Evolutionary conservation across 768 basidiomycete genomes (phyloP), one percentile per base, ranked within the genome.

Genomic region (Boletus barrowsii): DNA sequence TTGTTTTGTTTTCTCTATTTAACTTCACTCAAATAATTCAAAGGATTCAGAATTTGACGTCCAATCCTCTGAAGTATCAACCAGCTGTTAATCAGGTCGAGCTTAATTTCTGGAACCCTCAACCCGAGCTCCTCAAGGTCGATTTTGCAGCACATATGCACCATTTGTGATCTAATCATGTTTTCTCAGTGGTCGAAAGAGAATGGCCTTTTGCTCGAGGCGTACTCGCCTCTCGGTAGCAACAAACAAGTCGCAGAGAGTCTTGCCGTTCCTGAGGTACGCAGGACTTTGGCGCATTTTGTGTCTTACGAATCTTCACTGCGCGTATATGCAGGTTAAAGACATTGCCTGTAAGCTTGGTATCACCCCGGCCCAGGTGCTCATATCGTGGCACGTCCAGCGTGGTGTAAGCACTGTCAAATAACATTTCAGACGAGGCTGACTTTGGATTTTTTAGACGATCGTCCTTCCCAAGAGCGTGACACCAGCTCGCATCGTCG

Each of bases 1-100:
- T 53, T 42, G 47, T 7, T 40, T 26, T 4, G 33, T 43, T 45
- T 36, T 10, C 4, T 20, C 29, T 29, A 9, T 29, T 11, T 20
- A 1, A 26, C 7, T 2, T 45, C 11, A 37, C 5, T 36, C 13
- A 14, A 35, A 2, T 47, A 10, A 37, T 18, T 35, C 10, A 33
- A 57, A 75, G 86, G 53, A 67, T 88, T 46, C 72, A 81, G 61
- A 86, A 90, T 59, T 69, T 88, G 46, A 84, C 82, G 5, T 77
- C 83, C 8, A 84, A 81, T 59, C 73, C 80, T 10, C 73, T 82
- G 62, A 87, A 80, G 65, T 75, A 83, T 59, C 73, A 74, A 54
- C 83, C 86, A 0, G 85, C 79, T n/a, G 76, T 88, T 54, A 89
- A 92, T 66, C 90, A 91, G 66, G 83, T 91, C 32, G 90, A 91